A percentile compares a stretch with the other conserved stretches of the same genome.
These are phyloP conservation scores for Trifolium pratense DNA, from an alignment of 306 rosid species.

Conservation along the genomic window DNA sequence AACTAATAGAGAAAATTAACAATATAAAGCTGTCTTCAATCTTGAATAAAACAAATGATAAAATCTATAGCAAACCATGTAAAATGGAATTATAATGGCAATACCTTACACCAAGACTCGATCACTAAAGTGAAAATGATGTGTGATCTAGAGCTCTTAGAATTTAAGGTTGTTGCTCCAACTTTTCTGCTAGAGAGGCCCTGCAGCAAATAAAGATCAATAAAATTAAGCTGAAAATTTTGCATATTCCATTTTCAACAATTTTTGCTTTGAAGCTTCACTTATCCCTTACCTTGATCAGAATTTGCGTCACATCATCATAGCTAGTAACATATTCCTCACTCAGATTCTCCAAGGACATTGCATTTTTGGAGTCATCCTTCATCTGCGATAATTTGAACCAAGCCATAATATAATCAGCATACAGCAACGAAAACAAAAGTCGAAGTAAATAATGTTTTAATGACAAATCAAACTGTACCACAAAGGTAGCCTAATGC, in stretches of 20 bases:
- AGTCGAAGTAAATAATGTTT: conserved; percentile 5
- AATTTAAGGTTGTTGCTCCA: conserved; percentile 82
- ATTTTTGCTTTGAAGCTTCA: conserved; percentile 6
- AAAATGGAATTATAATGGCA: conserved; percentile 19
- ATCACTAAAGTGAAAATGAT: conserved; percentile 78
- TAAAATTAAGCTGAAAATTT: conserved; percentile 15
- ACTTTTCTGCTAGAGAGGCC: conserved; percentile 98
- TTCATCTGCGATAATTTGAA: conserved; percentile 63
- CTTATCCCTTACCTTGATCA: conserved; percentile 77
- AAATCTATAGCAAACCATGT: neutral
- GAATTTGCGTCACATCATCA: conserved; percentile 87
- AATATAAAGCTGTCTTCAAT: neutral
- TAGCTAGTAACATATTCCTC: conserved; percentile 92
- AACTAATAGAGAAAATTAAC: conserved; percentile 16
- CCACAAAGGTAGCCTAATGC: conserved; percentile 25
- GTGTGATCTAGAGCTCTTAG: conserved; percentile 95
- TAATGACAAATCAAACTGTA: conserved; percentile 22
- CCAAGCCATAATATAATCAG: conserved; percentile 8
- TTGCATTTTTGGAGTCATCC: conserved; percentile 73
- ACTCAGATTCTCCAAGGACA: conserved; percentile 77
- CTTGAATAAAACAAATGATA: neutral
- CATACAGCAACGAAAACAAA: neutral
- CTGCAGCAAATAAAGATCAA: conserved; percentile 52
- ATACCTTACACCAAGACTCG: conserved; percentile 97
- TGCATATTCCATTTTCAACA: conserved; percentile 12